Percentiles rank a stretch among this genome's conserved stretches.
These are phyloP conservation scores for Asterella californica DNA, from an alignment of 225 moss, liverwort and hornwort genomes.

Conservation along the genomic window DNA sequence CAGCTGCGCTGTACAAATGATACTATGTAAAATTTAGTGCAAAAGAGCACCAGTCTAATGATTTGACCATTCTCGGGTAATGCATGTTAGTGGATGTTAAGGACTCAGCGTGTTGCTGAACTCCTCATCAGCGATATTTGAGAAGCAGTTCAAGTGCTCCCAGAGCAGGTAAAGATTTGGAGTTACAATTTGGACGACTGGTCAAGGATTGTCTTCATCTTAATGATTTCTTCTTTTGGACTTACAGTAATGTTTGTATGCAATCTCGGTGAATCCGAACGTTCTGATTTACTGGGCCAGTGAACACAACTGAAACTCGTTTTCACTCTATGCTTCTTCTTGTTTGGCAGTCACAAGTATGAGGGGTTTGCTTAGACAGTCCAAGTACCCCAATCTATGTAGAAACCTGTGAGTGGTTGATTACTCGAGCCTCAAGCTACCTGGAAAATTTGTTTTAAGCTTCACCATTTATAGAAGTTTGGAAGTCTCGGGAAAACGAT, in stretches of 20 bases:
- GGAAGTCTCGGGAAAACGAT: too few relatives aligned
- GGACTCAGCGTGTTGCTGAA: conserved; percentile 8
- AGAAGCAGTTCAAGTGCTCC: not conserved
- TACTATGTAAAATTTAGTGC: too few relatives aligned
- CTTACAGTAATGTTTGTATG: not conserved
- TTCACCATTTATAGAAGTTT: not conserved
- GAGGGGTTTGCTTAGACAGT: conserved; percentile 44
- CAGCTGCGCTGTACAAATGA: too few relatives aligned
- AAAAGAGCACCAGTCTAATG: too few relatives aligned
- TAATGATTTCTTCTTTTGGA: not conserved
- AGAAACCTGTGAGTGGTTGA: conserved; percentile 38
- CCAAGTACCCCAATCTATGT: conserved; percentile 34
- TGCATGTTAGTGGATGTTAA: not conserved
- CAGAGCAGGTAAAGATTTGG: conserved; percentile 1
- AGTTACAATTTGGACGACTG: too few relatives aligned
- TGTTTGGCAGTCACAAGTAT: conserved; percentile 26
- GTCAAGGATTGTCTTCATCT: not conserved
- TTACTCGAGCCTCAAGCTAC: not conserved
- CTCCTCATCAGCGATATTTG: not conserved
- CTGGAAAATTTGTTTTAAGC: not conserved
- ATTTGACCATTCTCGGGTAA: too few relatives aligned
- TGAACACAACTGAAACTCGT: not conserved
- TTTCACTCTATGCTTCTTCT: not conserved
- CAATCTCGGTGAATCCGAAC: not conserved
- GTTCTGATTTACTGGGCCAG: not conserved